A percentile compares a stretch with the other conserved stretches of the same genome.
Evolutionary conservation across 129 eudicot genomes (phyloP).

Genomic region (Arctium minus): DNA sequence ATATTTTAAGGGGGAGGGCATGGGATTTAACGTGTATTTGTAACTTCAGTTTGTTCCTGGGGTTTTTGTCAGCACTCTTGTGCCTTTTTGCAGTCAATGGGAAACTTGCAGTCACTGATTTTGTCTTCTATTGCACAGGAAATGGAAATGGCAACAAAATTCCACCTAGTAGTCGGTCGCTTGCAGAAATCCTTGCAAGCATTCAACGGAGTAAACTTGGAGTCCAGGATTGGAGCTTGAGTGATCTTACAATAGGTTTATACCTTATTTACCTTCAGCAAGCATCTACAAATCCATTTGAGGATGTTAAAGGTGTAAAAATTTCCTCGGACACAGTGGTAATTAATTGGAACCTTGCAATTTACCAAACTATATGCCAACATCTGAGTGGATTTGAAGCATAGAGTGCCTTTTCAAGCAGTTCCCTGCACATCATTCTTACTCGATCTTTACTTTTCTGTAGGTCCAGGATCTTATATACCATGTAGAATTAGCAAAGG

Average conservation of each 20-base stretch:
- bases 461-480: slow-evolving; percentile 91
- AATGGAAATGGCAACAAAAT: slow-evolving; percentile 39
- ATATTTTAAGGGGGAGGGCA: neutral
- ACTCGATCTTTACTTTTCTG: neutral
- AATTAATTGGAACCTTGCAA: slow-evolving; percentile 22
- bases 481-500: slow-evolving; percentile 85
- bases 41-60: neutral
- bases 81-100: neutral
- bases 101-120: slow-evolving; percentile 6
- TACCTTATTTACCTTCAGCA: slow-evolving; percentile 89
- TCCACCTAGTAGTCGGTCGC: slow-evolving; percentile 62
- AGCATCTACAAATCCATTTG: slow-evolving; percentile 64
- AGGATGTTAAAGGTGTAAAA: slow-evolving; percentile 78
- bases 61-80: neutral
- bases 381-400: neutral
- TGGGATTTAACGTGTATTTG: neutral
- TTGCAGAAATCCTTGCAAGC: slow-evolving; percentile 77
- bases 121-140: slow-evolving; percentile 34
- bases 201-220: slow-evolving; percentile 87
- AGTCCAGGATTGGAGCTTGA: slow-evolving; percentile 86
- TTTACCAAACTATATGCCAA: neutral
- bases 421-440: neutral
- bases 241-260: slow-evolving; percentile 94
- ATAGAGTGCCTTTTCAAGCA: neutral
- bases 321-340: slow-evolving; percentile 74